phyloP scores from a whole-genome alignment of 257 asterid species.

The Solanum stenotomum region DNA sequence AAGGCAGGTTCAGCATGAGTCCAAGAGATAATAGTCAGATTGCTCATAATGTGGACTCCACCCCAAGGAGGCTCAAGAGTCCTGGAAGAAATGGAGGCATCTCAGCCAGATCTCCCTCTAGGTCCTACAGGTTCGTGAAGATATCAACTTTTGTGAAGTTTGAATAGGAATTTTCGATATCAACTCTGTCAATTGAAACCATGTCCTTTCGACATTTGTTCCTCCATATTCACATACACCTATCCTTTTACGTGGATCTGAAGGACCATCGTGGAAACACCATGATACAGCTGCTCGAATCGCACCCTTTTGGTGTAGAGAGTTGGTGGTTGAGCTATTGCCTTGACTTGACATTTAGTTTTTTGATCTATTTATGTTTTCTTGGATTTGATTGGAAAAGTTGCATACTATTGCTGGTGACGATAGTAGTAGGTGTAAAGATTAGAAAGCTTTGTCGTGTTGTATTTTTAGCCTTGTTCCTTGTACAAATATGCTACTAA shows the following conservation, averaged over 20 bases:
- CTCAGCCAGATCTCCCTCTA: slow-evolving; percentile 40
- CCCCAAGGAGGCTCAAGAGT: slow-evolving; percentile 31
- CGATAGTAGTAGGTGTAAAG: neutral
- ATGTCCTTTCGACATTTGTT: neutral
- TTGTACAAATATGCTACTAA: neutral
- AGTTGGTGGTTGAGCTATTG: neutral
- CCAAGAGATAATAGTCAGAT: slow-evolving; percentile 34
- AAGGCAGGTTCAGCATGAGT: slow-evolving; percentile 23
- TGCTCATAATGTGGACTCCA: slow-evolving; percentile 15
- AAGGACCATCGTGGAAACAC: neutral
- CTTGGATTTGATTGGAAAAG: neutral
- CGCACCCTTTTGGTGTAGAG: neutral
- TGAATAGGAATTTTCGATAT: neutral
- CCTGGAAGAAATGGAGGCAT: slow-evolving; percentile 37
- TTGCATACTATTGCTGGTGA: neutral
- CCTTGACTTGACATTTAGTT: neutral
- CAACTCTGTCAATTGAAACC: neutral
- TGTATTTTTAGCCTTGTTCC: neutral
- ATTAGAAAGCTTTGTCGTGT: neutral
- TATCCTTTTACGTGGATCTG: neutral
- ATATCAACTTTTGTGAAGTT: neutral
- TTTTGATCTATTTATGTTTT: neutral
- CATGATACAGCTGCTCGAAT: neutral
- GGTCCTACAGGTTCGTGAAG: slow-evolving; percentile 39
- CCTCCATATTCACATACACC: neutral